A percentile compares a stretch with the other conserved stretches of the same genome.
phyloP scores from a whole-genome alignment of 352 stramenopile species.

The Phytophthora citrophthora region DNA sequence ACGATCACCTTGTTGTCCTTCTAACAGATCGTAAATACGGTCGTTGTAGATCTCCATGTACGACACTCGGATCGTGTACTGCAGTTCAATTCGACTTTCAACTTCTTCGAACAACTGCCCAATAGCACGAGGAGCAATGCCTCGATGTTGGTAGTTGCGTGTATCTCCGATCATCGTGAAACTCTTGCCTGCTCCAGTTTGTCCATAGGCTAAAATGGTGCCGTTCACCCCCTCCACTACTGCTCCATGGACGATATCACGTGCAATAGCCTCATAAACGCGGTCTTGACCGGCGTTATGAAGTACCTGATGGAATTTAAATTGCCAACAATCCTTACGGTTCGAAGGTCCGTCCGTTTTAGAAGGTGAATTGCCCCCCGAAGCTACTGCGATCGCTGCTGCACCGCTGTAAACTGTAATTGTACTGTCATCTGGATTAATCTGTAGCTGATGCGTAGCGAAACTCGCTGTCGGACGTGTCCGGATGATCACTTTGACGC shows the following conservation, averaged over 20 bases:
- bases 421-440: conserved; percentile 78
- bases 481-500: conserved; percentile 87
- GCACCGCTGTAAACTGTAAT: conserved; percentile 61
- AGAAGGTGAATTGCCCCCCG: conserved; percentile 30
- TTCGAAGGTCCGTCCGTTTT: conserved; percentile 58
- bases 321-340: conserved; percentile 86
- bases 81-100: conserved; percentile 89
- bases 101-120: conserved; percentile 91
- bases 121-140: conserved; percentile 88
- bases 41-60: conserved; percentile 98
- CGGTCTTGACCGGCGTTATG: conserved; percentile 92
- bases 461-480: conserved; percentile 82
- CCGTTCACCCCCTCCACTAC: conserved; percentile 91
- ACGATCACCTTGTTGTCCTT: conserved; percentile 30
- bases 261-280: conserved; percentile 90
- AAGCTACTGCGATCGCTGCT: conserved; percentile 14
- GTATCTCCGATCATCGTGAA: conserved; percentile 94
- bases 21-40: conserved; percentile 92
- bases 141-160: conserved; percentile 91
- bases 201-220: conserved; percentile 89
- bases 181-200: conserved; percentile 90
- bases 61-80: conserved; percentile 87
- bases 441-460: conserved; percentile 76
- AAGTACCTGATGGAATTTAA: conserved; percentile 93
- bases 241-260: conserved; percentile 88